Conservation (phyloP, 2,329 filamentous ascomycete species). For the Dothideomycetes sp. region DNA sequence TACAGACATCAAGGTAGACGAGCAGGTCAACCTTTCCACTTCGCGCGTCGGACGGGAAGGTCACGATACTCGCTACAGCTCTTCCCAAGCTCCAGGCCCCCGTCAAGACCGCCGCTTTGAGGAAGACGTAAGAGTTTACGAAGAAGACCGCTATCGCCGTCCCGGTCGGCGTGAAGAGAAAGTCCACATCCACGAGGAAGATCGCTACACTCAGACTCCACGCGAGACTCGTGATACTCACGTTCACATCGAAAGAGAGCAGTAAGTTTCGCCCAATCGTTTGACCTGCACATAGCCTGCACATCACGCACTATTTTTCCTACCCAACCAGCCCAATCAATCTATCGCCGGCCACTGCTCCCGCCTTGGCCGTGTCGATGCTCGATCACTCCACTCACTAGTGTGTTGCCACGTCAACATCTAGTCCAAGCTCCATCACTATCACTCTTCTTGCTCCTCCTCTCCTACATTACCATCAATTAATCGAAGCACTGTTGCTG, state of each 20-base stretch:
- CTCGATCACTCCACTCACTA: slow-evolving; percentile 6
- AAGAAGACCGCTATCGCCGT: slow-evolving; percentile 66
- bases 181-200: slow-evolving; percentile 24
- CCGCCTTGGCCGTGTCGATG: slow-evolving; percentile 3
- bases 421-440: slow-evolving; percentile 5
- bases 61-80: slow-evolving; percentile 68
- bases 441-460: slow-evolving; percentile 3
- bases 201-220: too few species aligned
- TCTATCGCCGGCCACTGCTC: too few species aligned
- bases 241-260: slow-evolving; percentile 40
- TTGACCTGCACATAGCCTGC: background rate
- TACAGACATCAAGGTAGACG: slow-evolving; percentile 74
- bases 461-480: slow-evolving; percentile 7
- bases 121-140: slow-evolving; percentile 78
- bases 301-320: slow-evolving; percentile 3
- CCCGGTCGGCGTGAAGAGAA: slow-evolving; percentile 47
- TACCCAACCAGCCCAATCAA: too few species aligned
- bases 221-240: slow-evolving; percentile 11
- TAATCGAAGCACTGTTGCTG: slow-evolving; percentile 6
- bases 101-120: slow-evolving; percentile 57
- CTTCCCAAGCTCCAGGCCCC: slow-evolving; percentile 48
- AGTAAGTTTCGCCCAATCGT: slow-evolving; percentile 27
- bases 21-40: slow-evolving; percentile 69
- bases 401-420: slow-evolving; percentile 12
- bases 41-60: slow-evolving; percentile 94